Conservation (phyloP, 2,329 filamentous ascomycete genomes). For the Alternaria rosae region DNA sequence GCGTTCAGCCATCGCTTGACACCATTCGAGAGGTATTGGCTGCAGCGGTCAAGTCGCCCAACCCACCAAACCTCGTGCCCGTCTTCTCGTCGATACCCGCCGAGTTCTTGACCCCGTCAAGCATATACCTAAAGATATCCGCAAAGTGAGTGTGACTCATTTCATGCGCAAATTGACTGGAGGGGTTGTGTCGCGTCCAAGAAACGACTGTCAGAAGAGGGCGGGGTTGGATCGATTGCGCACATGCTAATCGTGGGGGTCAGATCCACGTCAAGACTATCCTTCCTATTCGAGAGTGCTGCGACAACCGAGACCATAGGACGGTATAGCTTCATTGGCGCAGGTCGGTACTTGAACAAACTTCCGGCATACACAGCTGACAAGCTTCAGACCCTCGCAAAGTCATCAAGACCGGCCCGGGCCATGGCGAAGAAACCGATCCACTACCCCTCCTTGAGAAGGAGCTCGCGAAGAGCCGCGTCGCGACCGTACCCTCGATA, state of each 20-base stretch:
- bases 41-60: constrained; percentile 58
- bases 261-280: constrained; percentile 73
- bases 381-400: constrained; percentile 66
- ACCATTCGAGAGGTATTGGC: constrained; percentile 65
- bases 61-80: constrained; percentile 79
- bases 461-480: constrained; percentile 79
- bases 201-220: background rate
- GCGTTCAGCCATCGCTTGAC: constrained; percentile 68
- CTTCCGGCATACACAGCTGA: constrained; percentile 5
- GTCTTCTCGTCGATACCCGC: constrained; percentile 85
- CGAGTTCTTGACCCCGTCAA: constrained; percentile 92
- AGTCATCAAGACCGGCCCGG: constrained; percentile 84
- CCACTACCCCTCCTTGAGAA: constrained; percentile 82
- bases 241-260: constrained; percentile 16
- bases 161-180: background rate
- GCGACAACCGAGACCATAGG: constrained; percentile 90
- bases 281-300: constrained; percentile 95
- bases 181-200: background rate
- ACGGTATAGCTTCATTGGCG: constrained; percentile 93
- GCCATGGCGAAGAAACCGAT: constrained; percentile 83
- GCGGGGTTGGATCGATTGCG: background rate
- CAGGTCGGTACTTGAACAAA: constrained; percentile 59
- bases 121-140: constrained; percentile 91
- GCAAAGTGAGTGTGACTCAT: constrained; percentile 66
- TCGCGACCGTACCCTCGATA: constrained; percentile 83